phyloP scores from a whole-genome alignment of 768 basidiomycete genomes.

The Phlegmacium glaucopus region DNA sequence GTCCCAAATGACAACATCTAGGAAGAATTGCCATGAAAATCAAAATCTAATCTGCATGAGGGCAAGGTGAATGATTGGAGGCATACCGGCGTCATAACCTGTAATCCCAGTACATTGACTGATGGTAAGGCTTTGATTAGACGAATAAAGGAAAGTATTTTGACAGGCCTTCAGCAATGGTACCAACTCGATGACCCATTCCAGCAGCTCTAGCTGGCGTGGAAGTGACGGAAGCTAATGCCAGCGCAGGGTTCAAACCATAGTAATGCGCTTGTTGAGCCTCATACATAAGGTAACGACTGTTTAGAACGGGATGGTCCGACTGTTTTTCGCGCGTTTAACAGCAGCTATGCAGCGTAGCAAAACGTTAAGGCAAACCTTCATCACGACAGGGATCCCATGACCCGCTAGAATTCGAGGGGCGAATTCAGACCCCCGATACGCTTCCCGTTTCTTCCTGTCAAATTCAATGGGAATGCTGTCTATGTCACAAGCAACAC shows the following conservation, averaged over 20 bases:
- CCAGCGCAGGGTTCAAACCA: slow-evolving; percentile 54
- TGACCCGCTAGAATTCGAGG: slow-evolving; percentile 65
- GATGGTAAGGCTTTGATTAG: slow-evolving; percentile 2
- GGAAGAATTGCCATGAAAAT: too few relatives aligned
- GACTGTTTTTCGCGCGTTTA: slow-evolving; percentile 35
- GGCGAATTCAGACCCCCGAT: slow-evolving; percentile 71
- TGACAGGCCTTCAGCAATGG: slow-evolving; percentile 45
- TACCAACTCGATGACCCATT: slow-evolving; percentile 66
- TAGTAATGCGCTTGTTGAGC: slow-evolving; percentile 69
- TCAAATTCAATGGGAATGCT: neutral
- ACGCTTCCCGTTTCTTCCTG: slow-evolving; percentile 50
- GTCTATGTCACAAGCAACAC: too few relatives aligned
- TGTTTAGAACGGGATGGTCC: slow-evolving; percentile 57
- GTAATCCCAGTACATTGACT: neutral
- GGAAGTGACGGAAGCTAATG: slow-evolving; percentile 61
- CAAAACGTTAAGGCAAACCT: slow-evolving; percentile 36
- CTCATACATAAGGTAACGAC: slow-evolving; percentile 66
- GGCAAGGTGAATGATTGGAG: too few relatives aligned
- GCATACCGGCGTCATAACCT: slow-evolving; percentile 67
- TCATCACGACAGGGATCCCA: slow-evolving; percentile 69
- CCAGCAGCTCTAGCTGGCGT: slow-evolving; percentile 64
- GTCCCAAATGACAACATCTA: slow-evolving; percentile 63
- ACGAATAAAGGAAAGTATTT: neutral
- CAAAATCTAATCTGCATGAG: too few relatives aligned
- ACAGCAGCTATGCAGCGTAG: too few relatives aligned